Percentiles rank a stretch among this genome's conserved stretches.
These are phyloP conservation scores for Phytophthora litchii DNA, from an alignment of 352 stramenopile genomes.

Conservation along the genomic window DNA sequence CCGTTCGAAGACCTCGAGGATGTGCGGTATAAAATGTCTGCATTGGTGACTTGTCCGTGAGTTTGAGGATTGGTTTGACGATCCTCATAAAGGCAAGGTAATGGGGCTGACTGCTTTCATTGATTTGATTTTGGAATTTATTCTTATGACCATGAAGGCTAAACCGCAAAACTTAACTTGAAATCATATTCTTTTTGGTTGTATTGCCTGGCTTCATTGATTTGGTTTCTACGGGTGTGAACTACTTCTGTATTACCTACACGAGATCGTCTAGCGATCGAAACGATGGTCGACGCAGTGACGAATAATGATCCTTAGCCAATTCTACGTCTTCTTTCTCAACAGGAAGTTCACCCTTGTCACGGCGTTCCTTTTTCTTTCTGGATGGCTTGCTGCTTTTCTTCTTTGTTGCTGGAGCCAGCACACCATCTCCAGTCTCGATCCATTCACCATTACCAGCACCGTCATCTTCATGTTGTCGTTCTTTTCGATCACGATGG, in stretches of 20 bases:
- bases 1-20: no score
- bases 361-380: conserved; percentile 60
- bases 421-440: conserved; percentile 3
- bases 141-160: no score
- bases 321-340: conserved; percentile 13
- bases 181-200: background rate
- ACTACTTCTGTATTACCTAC: conserved; percentile 9
- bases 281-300: conserved; percentile 27
- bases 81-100: no score
- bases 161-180: no score
- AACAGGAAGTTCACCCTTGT: conserved; percentile 30
- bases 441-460: conserved; percentile 18
- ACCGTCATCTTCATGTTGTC: conserved; percentile 40
- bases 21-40: no score
- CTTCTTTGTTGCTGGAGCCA: conserved; percentile 37
- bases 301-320: conserved; percentile 27
- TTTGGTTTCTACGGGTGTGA: no score
- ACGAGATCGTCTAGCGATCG: conserved; percentile 20
- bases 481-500: conserved; percentile 33
- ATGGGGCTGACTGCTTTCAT: no score
- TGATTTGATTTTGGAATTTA: no score
- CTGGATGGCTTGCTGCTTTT: conserved; percentile 52
- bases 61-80: no score
- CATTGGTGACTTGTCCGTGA: no score
- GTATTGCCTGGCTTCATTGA: no score